phyloP scores from a whole-genome alignment of 1,139 yeast species.

The Yamadazyma taylorii region DNA sequence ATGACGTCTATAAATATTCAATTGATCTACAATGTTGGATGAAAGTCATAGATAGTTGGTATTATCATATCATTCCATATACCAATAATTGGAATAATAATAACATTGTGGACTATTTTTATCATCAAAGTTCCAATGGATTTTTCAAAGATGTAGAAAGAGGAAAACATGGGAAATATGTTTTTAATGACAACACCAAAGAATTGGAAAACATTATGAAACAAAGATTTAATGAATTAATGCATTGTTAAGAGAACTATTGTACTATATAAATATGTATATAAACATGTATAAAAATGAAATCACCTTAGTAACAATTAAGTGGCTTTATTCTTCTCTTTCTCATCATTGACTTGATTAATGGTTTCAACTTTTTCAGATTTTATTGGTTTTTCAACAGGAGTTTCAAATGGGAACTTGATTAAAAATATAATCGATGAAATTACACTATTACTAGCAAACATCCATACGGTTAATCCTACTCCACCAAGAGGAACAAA shows the following conservation, averaged over 20 bases:
- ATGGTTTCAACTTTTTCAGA: slow-evolving; percentile 11
- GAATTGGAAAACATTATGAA: slow-evolving; percentile 27
- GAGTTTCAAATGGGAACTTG: slow-evolving; percentile 28
- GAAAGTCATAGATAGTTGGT: slow-evolving; percentile 50
- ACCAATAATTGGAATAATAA: background rate
- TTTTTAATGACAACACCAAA: slow-evolving; percentile 15
- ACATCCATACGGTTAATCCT: slow-evolving; percentile 55
- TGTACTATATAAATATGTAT: slow-evolving; percentile 1
- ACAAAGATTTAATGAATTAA: slow-evolving; percentile 21
- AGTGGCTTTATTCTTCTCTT: too few relatives aligned
- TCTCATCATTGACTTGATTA: too few relatives aligned
- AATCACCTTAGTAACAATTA: too few relatives aligned
- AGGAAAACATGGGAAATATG: slow-evolving; percentile 23
- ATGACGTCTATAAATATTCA: slow-evolving; percentile 44
- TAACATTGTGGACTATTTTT: slow-evolving; percentile 9
- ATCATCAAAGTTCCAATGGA: slow-evolving; percentile 15
- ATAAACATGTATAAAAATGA: too few relatives aligned
- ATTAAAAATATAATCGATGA: slow-evolving; percentile 27
- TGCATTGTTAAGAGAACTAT: slow-evolving; percentile 5
- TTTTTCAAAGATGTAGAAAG: slow-evolving; percentile 23
- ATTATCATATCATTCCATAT: slow-evolving; percentile 20
- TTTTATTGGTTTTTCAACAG: slow-evolving; percentile 24
- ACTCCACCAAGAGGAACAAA: slow-evolving; percentile 56
- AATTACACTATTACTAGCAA: slow-evolving; percentile 35
- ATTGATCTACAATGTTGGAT: slow-evolving; percentile 46